These are phyloP conservation scores for Tolypocladium inflatum DNA, from an alignment of 2,329 filamentous ascomycete genomes.

Conservation along the genomic window DNA sequence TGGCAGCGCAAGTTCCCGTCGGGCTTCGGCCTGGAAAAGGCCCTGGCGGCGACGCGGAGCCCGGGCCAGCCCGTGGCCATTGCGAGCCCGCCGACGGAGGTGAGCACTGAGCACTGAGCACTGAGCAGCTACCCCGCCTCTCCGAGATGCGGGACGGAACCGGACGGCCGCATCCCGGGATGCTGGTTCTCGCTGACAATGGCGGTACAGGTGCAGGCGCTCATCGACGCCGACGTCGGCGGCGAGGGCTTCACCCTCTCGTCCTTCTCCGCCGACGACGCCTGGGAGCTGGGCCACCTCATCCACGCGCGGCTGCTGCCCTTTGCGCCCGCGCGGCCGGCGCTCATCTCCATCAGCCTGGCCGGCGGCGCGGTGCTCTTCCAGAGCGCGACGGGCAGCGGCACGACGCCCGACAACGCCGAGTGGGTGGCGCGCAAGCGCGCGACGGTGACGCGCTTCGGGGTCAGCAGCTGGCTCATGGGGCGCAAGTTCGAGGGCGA, in stretches of 20 bases:
- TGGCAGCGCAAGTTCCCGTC: constrained; percentile 15
- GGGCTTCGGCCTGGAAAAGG: constrained; percentile 16
- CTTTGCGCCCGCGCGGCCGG: constrained; percentile 29
- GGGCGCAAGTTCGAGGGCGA: constrained; percentile 56
- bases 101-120: constrained; percentile 4
- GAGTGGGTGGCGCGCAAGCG: constrained; percentile 62
- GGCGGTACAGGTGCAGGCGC: constrained; percentile 13
- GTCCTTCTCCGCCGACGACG: constrained; percentile 54
- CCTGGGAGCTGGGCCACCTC: constrained; percentile 55
- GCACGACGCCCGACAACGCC: constrained; percentile 63
- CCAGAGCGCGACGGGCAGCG: constrained; percentile 57
- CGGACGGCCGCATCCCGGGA: neutral
- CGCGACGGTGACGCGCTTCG: constrained; percentile 62
- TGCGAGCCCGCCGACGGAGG: constrained; percentile 6
- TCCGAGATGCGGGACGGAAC: neutral
- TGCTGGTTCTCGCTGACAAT: neutral
- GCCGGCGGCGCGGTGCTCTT: constrained; percentile 52
- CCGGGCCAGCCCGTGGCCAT: constrained; percentile 4
- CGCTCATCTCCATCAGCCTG: constrained; percentile 57
- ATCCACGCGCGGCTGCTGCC: constrained; percentile 53
- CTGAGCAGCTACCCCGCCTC: neutral
- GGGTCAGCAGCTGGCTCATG: constrained; percentile 62
- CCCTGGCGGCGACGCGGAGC: constrained; percentile 12
- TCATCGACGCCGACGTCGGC: constrained; percentile 15
- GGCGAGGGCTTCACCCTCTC: constrained; percentile 34